phyloP scores from a whole-genome alignment of 2,329 filamentous ascomycete genomes.

The Microdochium nivale region DNA sequence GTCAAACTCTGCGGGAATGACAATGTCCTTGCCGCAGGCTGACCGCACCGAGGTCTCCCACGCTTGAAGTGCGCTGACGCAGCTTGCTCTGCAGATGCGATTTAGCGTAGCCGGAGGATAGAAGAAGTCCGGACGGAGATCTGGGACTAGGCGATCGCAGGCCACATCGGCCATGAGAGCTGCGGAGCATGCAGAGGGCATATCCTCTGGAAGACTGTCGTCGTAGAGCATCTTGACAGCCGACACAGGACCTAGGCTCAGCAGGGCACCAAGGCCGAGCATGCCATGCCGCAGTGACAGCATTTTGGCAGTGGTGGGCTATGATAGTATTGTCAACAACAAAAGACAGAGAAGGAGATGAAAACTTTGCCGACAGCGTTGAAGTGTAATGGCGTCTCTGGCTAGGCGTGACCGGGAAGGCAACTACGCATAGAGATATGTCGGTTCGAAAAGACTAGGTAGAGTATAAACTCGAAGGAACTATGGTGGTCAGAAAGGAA shows the following conservation, averaged over 20 bases:
- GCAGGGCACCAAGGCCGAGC: slow-evolving; percentile 3
- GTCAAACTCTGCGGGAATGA: slow-evolving; percentile 5
- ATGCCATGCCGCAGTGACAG: not conserved
- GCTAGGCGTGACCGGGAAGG: too few species aligned
- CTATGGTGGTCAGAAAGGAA: too few species aligned
- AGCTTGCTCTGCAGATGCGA: slow-evolving; percentile 6
- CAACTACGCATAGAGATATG: too few species aligned
- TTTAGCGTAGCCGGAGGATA: slow-evolving; percentile 6
- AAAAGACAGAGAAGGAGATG: too few species aligned
- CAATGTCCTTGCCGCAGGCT: slow-evolving; percentile 3
- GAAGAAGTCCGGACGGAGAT: slow-evolving; percentile 7
- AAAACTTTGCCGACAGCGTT: too few species aligned
- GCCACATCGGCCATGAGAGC: slow-evolving; percentile 6
- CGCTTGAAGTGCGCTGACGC: slow-evolving; percentile 5
- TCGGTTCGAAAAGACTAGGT: too few species aligned
- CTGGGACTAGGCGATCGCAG: slow-evolving; percentile 6
- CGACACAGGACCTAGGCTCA: slow-evolving; percentile 3
- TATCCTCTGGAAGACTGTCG: slow-evolving; percentile 3
- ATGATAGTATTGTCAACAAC: too few species aligned
- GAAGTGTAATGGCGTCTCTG: too few species aligned
- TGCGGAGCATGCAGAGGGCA: slow-evolving; percentile 1
- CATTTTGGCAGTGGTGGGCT: not conserved
- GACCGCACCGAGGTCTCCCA: slow-evolving; percentile 8
- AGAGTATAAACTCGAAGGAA: too few species aligned
- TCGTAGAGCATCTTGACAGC: slow-evolving; percentile 7